These are phyloP conservation scores for Fusarium burgessii DNA, from an alignment of 2,329 filamentous ascomycete genomes.

Conservation along the genomic window DNA sequence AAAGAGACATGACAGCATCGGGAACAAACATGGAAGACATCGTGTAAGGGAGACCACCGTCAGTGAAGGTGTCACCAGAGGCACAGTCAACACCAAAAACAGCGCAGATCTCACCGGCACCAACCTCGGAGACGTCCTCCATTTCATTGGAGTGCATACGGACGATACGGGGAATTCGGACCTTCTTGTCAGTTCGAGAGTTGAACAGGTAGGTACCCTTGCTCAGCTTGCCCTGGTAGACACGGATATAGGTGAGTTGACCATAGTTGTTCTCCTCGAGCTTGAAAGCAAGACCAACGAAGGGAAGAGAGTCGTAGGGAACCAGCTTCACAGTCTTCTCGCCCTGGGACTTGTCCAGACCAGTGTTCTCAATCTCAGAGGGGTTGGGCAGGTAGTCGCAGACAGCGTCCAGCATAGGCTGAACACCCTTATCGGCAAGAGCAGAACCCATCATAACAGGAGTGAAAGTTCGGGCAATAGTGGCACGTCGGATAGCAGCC, in stretches of 20 bases:
- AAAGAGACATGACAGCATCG: slow-evolving; percentile 97
- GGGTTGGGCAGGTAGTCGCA: slow-evolving; percentile 97
- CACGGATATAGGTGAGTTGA: slow-evolving; percentile 97
- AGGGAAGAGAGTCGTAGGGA: slow-evolving; percentile 92
- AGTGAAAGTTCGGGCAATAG: slow-evolving; percentile 89
- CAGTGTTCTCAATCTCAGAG: slow-evolving; percentile 86
- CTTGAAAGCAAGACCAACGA: slow-evolving; percentile 97
- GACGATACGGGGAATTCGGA: slow-evolving; percentile 96
- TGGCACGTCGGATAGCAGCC: slow-evolving; percentile 89
- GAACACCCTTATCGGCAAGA: slow-evolving; percentile 91
- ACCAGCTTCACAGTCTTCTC: slow-evolving; percentile 89
- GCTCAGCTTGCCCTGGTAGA: slow-evolving; percentile 91
- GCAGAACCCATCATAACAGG: slow-evolving; percentile 98
- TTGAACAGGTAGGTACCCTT: slow-evolving; percentile 95
- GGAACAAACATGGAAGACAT: slow-evolving; percentile 99
- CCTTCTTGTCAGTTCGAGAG: slow-evolving; percentile 92
- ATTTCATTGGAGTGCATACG: slow-evolving; percentile 99
- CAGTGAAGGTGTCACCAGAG: slow-evolving; percentile 97
- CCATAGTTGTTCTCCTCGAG: slow-evolving; percentile 99
- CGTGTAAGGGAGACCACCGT: slow-evolving; percentile 89
- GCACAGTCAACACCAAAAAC: slow-evolving; percentile 98
- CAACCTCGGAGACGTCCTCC: slow-evolving; percentile 94
- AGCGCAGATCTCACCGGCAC: slow-evolving; percentile 97
- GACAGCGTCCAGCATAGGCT: slow-evolving; percentile 96
- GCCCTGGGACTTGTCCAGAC: slow-evolving; percentile 82